Conservation (phyloP, 1,284 basidiomycete genomes). For the Microbotryomycetes sp. region DNA sequence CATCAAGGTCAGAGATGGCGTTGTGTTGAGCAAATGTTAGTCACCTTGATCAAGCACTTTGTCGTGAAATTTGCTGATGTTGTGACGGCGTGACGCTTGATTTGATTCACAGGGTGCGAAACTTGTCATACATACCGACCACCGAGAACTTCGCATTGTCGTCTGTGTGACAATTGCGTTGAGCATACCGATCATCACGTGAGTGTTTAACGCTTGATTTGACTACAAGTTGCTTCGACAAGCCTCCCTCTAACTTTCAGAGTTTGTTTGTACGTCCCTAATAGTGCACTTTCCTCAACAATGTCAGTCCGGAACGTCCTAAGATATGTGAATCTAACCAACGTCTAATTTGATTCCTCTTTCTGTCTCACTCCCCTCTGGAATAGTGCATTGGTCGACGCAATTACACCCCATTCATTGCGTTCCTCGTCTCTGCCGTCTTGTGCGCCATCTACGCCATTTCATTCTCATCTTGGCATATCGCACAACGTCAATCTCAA, state of each 20-base stretch:
- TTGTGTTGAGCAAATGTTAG: conserved; percentile 53
- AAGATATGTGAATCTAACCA: no score
- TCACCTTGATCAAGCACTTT: conserved; percentile 25
- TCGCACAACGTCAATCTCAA: conserved; percentile 39
- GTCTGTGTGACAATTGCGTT: conserved; percentile 92
- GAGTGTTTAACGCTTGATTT: no score
- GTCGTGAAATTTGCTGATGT: background rate
- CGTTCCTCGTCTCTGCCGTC: conserved; percentile 64
- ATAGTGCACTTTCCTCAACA: conserved; percentile 94
- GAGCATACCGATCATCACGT: conserved; percentile 51
- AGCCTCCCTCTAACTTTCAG: background rate
- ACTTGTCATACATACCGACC: conserved; percentile 81
- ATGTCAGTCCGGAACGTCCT: conserved; percentile 45
- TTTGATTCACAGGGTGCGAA: conserved; percentile 59
- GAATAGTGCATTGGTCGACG: conserved; percentile 68
- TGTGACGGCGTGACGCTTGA: no score
- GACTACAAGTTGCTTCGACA: no score
- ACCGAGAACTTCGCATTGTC: conserved; percentile 84
- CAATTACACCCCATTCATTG: conserved; percentile 85
- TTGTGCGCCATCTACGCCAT: conserved; percentile 66
- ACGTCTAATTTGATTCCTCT: background rate
- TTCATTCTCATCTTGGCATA: conserved; percentile 71
- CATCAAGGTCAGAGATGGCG: conserved; percentile 63
- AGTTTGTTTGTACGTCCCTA: conserved; percentile 41
- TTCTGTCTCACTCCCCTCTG: background rate